Conservation (phyloP, 306 rosid genomes). For the Gillenia trifoliata region DNA sequence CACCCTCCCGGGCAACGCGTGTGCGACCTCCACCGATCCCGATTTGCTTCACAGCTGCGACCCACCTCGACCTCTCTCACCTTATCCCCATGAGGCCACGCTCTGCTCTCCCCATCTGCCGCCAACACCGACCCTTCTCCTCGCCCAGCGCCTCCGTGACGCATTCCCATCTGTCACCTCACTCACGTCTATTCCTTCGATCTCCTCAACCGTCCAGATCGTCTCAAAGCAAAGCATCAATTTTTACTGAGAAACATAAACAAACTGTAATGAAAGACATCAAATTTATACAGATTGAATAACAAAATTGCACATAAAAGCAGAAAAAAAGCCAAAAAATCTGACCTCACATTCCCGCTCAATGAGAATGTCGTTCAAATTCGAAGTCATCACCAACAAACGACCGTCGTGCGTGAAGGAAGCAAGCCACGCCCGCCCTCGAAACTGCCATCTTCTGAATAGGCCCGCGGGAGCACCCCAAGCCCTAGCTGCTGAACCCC, state of each 20-base stretch:
- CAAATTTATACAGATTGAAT: too few species aligned
- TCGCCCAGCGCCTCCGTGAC: too few species aligned
- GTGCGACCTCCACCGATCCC: too few species aligned
- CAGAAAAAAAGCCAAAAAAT: not conserved
- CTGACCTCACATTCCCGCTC: conserved; percentile 94
- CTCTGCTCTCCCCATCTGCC: too few species aligned
- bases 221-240: not conserved
- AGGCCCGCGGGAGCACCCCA: conserved; percentile 63
- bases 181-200: too few species aligned
- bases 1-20: too few species aligned
- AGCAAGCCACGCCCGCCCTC: conserved; percentile 83
- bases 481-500: conserved; percentile 68
- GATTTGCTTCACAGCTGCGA: too few species aligned
- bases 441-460: conserved; percentile 94
- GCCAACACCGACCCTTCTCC: too few species aligned
- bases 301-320: not conserved
- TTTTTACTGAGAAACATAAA: not conserved
- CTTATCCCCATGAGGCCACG: too few species aligned
- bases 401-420: conserved; percentile 87
- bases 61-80: too few species aligned
- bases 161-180: too few species aligned
- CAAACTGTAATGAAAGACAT: not conserved
- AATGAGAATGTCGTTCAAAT: conserved; percentile 56
- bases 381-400: conserved; percentile 74
- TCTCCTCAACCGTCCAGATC: too few species aligned